A percentile compares a stretch with the other conserved stretches of the same genome.
Evolutionary conservation across 768 basidiomycete species (phyloP).

Genomic region (Symmetrospora coprosmae): DNA sequence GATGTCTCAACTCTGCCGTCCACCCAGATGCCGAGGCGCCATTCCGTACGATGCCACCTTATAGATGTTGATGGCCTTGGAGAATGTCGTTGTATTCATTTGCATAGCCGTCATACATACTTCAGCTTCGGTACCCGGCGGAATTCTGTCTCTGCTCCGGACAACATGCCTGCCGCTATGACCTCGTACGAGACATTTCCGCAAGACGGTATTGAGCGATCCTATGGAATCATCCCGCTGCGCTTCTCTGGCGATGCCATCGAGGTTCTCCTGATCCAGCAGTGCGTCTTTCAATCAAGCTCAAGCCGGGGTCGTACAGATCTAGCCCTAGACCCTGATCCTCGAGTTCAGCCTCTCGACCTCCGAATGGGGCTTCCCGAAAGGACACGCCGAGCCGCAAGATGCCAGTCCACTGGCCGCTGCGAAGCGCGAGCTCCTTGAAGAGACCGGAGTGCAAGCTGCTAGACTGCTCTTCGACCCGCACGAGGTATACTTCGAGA

Average conservation of each 20-base stretch:
- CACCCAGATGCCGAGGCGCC: neutral
- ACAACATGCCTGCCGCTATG: no score
- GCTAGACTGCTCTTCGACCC: slow-evolving; percentile 1
- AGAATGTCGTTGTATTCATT: no score
- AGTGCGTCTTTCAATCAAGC: neutral
- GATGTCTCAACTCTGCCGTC: neutral
- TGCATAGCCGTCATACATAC: no score
- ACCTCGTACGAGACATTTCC: slow-evolving; percentile 5
- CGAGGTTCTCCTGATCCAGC: slow-evolving; percentile 13
- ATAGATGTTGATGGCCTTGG: no score
- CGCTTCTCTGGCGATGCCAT: neutral
- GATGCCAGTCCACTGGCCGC: slow-evolving; percentile 2
- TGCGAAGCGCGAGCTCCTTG: slow-evolving; percentile 1
- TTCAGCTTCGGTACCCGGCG: no score
- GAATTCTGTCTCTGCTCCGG: no score
- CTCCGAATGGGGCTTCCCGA: slow-evolving; percentile 13
- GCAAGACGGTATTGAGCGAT: neutral
- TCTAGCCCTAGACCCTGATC: neutral
- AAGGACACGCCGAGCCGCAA: neutral
- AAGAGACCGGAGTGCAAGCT: slow-evolving; percentile 2
- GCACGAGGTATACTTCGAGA: neutral
- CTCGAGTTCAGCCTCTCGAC: slow-evolving; percentile 1
- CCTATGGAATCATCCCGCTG: slow-evolving; percentile 17
- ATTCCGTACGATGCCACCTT: slow-evolving; percentile 1
- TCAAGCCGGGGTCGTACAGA: no score